These are phyloP conservation scores for Apium graveolens DNA, from an alignment of 129 eudicot genomes.

Conservation along the genomic window DNA sequence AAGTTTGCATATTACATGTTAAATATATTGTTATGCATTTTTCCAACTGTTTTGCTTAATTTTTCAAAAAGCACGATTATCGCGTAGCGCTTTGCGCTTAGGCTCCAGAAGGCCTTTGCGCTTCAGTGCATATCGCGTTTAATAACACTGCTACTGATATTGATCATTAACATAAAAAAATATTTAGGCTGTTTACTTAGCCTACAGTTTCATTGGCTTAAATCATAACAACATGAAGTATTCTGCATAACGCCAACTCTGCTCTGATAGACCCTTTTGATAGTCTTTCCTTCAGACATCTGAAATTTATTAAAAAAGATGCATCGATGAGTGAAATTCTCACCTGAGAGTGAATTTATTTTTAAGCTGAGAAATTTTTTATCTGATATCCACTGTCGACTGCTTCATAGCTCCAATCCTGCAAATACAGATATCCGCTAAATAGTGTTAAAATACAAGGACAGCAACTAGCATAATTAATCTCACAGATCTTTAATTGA, in stretches of 20 bases:
- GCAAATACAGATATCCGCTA: constrained; percentile 22
- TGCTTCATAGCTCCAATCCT: constrained; percentile 50
- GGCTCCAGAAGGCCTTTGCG: no score
- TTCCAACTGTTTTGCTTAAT: no score
- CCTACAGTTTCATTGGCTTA: not conserved
- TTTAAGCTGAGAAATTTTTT: not conserved
- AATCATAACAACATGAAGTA: not conserved
- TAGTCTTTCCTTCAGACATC: not conserved
- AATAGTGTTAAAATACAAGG: constrained; percentile 5
- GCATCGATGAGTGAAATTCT: not conserved
- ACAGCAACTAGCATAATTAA: not conserved
- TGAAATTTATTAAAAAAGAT: not conserved
- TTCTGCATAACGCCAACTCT: not conserved
- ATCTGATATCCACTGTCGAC: constrained; percentile 21
- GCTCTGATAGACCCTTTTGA: not conserved
- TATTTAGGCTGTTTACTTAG: not conserved
- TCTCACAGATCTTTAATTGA: not conserved
- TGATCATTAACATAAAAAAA: not conserved
- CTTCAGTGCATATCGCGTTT: no score
- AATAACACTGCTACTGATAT: not conserved
- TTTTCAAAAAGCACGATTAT: no score
- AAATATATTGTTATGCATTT: no score
- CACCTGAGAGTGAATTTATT: constrained; percentile 5
- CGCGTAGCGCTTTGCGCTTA: no score
- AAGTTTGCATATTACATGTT: no score